A percentile compares a stretch with the other conserved stretches of the same genome.
Evolutionary conservation across 2,329 filamentous ascomycete species (phyloP).

Genomic region (Anisogramma anomala): DNA sequence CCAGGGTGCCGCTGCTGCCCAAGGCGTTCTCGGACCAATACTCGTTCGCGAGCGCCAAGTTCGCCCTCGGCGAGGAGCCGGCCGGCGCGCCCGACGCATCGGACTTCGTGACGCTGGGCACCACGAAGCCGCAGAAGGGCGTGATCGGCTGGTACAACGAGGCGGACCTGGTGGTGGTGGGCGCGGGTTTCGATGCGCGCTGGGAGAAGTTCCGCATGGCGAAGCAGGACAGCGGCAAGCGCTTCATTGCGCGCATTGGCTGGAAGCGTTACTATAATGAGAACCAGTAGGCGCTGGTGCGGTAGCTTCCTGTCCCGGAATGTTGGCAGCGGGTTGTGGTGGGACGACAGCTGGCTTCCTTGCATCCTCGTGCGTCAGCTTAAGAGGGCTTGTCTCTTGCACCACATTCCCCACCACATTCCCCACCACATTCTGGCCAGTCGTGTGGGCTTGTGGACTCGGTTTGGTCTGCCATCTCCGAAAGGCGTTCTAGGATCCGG

Average conservation of each 20-base stretch:
- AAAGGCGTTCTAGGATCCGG: conserved; percentile 17
- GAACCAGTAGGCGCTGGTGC: neutral
- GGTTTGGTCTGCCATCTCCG: neutral
- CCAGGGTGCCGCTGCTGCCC: conserved; percentile 74
- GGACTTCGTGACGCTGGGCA: conserved; percentile 36
- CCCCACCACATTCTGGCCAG: no score
- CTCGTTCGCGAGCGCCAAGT: conserved; percentile 68
- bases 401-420: no score
- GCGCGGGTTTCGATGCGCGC: conserved; percentile 65
- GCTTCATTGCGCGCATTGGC: conserved; percentile 57
- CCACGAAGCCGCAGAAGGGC: conserved; percentile 60
- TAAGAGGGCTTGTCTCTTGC: no score
- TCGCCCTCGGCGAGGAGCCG: conserved; percentile 65
- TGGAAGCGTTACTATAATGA: conserved; percentile 64
- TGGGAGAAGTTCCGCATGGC: conserved; percentile 79
- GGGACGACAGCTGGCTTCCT: neutral
- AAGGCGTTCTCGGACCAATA: conserved; percentile 83
- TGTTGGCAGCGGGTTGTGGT: neutral
- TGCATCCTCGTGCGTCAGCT: no score
- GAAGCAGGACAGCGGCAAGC: conserved; percentile 56
- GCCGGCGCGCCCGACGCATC: conserved; percentile 30
- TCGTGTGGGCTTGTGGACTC: neutral
- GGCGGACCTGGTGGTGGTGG: conserved; percentile 60
- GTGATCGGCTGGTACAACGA: conserved; percentile 76
- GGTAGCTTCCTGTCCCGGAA: no score